Evolutionary conservation across 2,329 filamentous ascomycete genomes (phyloP).

Genomic region (Grosmannia penicillata): DNA sequence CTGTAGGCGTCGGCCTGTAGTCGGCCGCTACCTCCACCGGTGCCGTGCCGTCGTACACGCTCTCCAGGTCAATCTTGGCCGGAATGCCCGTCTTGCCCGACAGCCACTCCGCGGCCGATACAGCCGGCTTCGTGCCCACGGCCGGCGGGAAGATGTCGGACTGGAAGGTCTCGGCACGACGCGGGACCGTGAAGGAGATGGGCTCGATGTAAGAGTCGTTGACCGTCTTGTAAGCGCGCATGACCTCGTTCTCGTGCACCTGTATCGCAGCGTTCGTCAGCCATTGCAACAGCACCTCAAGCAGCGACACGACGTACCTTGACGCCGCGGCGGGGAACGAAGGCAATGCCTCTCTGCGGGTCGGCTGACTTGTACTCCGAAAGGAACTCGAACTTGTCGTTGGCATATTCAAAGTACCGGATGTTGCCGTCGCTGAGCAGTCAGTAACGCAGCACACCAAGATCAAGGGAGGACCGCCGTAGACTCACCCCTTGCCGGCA

Average conservation of each 20-base stretch:
- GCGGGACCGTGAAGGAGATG: conserved; percentile 91
- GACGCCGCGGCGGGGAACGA: conserved; percentile 86
- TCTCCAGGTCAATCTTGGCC: conserved; percentile 86
- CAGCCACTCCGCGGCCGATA: conserved; percentile 73
- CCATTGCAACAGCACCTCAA: not conserved
- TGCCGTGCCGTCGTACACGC: conserved; percentile 71
- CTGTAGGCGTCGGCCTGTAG: conserved; percentile 39
- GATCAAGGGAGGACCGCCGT: not conserved
- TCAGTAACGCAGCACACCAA: not conserved
- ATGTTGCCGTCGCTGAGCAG: conserved; percentile 79
- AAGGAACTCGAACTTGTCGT: conserved; percentile 96
- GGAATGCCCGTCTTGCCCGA: conserved; percentile 71
- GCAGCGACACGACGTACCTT: conserved; percentile 38
- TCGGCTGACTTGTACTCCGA: conserved; percentile 96
- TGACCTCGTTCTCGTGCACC: conserved; percentile 91
- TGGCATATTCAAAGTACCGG: conserved; percentile 95
- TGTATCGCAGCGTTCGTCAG: conserved; percentile 14
- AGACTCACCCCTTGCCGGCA: conserved; percentile 79
- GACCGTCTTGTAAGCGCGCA: conserved; percentile 93
- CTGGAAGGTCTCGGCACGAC: conserved; percentile 88
- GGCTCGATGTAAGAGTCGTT: conserved; percentile 91
- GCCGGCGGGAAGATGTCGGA: conserved; percentile 92
- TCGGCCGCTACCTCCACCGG: conserved; percentile 63
- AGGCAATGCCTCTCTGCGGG: conserved; percentile 86
- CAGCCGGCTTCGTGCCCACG: conserved; percentile 62